These are phyloP conservation scores for Phanerochaete carnosa DNA, from an alignment of 768 basidiomycete species.

Conservation along the genomic window DNA sequence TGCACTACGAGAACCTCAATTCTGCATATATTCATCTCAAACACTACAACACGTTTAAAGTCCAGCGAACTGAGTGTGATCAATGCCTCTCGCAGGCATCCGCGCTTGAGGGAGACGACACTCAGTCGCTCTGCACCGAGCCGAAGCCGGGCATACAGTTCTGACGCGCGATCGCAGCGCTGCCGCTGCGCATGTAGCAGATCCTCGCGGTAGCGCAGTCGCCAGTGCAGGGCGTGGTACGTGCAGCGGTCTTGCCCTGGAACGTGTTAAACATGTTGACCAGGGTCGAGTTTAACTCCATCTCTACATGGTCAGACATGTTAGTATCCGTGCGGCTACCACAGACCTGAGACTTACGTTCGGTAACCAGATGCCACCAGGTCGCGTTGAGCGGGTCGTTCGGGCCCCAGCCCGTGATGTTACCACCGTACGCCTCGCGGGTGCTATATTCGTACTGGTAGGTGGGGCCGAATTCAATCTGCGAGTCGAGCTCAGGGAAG, in stretches of 20 bases:
- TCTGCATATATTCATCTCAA: not conserved
- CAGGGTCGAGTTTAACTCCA: constrained; percentile 53
- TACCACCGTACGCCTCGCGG: constrained; percentile 60
- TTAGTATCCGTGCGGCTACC: not conserved
- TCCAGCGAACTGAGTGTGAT: not conserved
- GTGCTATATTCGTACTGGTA: constrained; percentile 66
- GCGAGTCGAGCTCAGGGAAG: constrained; percentile 55
- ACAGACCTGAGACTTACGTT: constrained; percentile 40
- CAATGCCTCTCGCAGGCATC: not conserved
- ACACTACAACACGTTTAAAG: not conserved
- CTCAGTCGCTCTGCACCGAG: constrained; percentile 44
- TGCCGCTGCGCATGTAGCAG: constrained; percentile 77
- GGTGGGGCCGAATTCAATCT: constrained; percentile 55
- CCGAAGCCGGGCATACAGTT: constrained; percentile 65
- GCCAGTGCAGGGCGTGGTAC: constrained; percentile 52
- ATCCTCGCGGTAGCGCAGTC: constrained; percentile 66
- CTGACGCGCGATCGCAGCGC: constrained; percentile 52
- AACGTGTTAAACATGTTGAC: constrained; percentile 70
- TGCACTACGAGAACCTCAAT: not conserved
- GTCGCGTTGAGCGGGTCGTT: constrained; percentile 75
- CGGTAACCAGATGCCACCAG: constrained; percentile 81
- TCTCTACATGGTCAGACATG: constrained; percentile 39
- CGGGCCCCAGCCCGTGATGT: constrained; percentile 53
- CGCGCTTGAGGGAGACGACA: not conserved
- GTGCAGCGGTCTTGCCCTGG: constrained; percentile 68